Base-by-base conservation (phyloP, 257 asterid genomes). In the Fraxinus americana region DNA sequence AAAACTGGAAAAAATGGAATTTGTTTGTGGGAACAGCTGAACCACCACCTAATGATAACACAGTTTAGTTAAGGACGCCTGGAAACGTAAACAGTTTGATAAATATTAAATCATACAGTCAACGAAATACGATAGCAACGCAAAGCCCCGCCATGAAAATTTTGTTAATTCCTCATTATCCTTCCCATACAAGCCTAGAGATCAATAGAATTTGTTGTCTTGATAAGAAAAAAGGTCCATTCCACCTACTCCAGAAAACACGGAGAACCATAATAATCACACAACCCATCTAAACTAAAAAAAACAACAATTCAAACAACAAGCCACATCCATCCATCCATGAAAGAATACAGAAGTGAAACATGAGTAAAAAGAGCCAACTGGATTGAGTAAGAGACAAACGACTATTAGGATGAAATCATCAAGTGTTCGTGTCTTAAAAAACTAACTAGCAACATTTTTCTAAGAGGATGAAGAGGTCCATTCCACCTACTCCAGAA, bases 191-290 rank as follows among this genome's bases (percentile, higher is more conserved):
- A 61, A 70, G 30, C 39, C 77, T 5, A 75, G 23, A 54, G 5
- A 71, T 32, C 19, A 48, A 63, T 23, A 25, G 69, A 61, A 27
- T 63, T 27, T 25, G 69, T 63, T 63, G 17, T 54, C 65, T 19
- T 54, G 65, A 54, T 54, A 45, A 41, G 17, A 74, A 43, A 75
- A 72, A 63, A 73, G 73, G 39, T 79, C 25, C 80, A 84, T 80
- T 78, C 73, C 74, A 27, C 66, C 65, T 27, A 70, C 52, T 63
- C 66, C 39, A 61, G 35, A 72, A 50, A 36, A 36, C 27, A 67
- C 9, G 14, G 5, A 59, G 12, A 67, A 67, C 27, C 21, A 36
- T 50, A 25, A 57, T n/a, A 41, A 41, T 48, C 50, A 50, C 41
- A 48, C 45, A 54, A 61, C 36, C 74, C 72, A 32, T 72, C 30